Evolutionary conservation across 2,329 filamentous ascomycete species (phyloP), one percentile per base, ranked within the genome.

Genomic region (Dactylellina parvicollis): DNA sequence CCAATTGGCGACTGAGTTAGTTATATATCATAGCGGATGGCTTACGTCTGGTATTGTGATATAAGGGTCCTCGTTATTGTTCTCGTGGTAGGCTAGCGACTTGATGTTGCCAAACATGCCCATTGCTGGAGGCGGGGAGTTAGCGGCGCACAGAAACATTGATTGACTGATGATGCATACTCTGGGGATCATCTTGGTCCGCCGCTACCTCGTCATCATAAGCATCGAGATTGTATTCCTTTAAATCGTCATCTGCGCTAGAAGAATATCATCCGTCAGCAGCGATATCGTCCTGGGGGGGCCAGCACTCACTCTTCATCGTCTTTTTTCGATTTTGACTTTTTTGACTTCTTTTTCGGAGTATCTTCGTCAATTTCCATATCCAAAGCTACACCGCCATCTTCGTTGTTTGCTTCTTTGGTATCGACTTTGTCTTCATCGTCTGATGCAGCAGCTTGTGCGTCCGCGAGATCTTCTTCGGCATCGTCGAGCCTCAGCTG

Each of bases 91-190:
- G 12, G 92, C 91, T 24, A 99, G 85, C 28, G 92, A 93, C 81
- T 95, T 96, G 80, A 96, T 87, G 80, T 97, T 97, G 79, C 93
- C 92, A 80, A 99, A 98, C 87, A 97, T 96, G 78, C 89, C 90
- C 85, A 95, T 89, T 60, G 59, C 72, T 76, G 20, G 46, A 18
- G n/a, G 42, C 4, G 3, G n/a, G 54, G n/a, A 7, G 44, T 26
- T 47, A 61, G 38, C 10, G 9, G 5, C 26, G 2, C 12, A 28
- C 30, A 16, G 36, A 2, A n/a, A 47, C 18, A 8, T 2, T n/a
- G 32, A 52, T 20, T 7, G 20, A 14, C 32, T 38, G 30, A 22
- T 28, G 44, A n/a, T 26, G 26, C 60, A 49, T 74, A 78, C 89
- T 86, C 78, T 92, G 89, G 54, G 86, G 88, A 16, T 82, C 82